Conservation (phyloP, 257 asterid species). For the Leptodermis oblonga region DNA sequence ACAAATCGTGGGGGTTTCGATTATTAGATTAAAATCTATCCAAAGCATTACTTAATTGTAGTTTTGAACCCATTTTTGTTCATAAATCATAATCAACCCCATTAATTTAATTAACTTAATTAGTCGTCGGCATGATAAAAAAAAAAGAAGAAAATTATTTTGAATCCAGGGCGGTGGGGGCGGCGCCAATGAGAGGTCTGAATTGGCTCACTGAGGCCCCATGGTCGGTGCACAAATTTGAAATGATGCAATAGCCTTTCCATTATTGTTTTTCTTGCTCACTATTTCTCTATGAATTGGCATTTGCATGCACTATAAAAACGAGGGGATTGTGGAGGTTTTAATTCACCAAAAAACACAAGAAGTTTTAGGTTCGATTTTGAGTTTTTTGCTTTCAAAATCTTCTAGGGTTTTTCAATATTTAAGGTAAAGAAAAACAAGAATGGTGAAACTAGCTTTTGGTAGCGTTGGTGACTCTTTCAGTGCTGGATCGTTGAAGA, state of each 20-base stretch:
- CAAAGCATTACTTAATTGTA: background rate
- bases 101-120: conserved; percentile 2
- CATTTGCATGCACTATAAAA: conserved; percentile 34
- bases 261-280: background rate
- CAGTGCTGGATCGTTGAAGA: conserved; percentile 39
- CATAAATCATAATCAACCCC: background rate
- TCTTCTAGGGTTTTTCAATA: background rate
- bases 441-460: conserved; percentile 62
- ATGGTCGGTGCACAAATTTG: conserved; percentile 42
- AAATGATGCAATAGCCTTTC: background rate
- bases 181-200: conserved; percentile 47
- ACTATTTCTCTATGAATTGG: background rate
- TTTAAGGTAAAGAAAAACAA: background rate
- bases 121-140: conserved; percentile 12
- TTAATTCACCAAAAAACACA: conserved; percentile 15
- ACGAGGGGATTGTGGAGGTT: conserved; percentile 8
- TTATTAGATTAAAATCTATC: background rate
- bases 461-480: conserved; percentile 72
- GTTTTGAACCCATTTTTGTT: too few species aligned
- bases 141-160: conserved; percentile 12
- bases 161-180: conserved; percentile 51
- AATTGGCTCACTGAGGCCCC: conserved; percentile 29
- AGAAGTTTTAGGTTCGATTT: background rate
- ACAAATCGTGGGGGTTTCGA: too few species aligned
- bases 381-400: too few species aligned